A percentile compares a stretch with the other conserved stretches of the same genome.
These are phyloP conservation scores for Moricandia arvensis DNA, from an alignment of 345 rosid genomes.

Conservation along the genomic window DNA sequence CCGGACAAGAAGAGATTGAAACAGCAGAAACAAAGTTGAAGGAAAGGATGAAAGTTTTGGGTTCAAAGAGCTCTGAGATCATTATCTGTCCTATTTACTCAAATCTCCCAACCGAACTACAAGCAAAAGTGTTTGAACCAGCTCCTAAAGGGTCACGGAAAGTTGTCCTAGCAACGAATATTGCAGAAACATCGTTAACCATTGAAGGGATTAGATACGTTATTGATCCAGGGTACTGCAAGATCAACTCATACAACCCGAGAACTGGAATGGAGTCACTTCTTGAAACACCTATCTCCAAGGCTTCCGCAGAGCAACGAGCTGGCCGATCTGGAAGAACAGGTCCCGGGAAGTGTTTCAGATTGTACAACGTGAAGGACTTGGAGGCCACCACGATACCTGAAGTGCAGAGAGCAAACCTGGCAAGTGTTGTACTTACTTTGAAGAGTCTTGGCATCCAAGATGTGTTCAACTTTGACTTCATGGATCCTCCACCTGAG, in stretches of 20 bases:
- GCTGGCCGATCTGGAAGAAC: conserved; percentile 96
- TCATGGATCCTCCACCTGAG: conserved; percentile 93
- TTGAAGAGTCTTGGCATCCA: conserved; percentile 92
- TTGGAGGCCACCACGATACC: conserved; percentile 87
- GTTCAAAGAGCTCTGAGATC: conserved; percentile 78
- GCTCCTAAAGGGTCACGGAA: conserved; percentile 90
- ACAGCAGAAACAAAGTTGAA: conserved; percentile 76
- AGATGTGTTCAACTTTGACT: conserved; percentile 79
- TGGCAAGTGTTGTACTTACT: conserved; percentile 83
- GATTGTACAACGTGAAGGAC: conserved; percentile 72
- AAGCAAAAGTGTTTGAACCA: conserved; percentile 87
- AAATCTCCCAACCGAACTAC: conserved; percentile 86
- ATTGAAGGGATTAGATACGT: conserved; percentile 89
- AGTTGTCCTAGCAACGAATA: conserved; percentile 92
- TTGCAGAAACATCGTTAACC: conserved; percentile 91
- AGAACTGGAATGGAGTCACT: conserved; percentile 94
- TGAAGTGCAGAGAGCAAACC: conserved; percentile 89
- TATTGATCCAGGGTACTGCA: conserved; percentile 84
- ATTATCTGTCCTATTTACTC: conserved; percentile 92
- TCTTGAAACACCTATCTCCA: conserved; percentile 78
- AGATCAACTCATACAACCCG: conserved; percentile 88
- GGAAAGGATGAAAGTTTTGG: conserved; percentile 65
- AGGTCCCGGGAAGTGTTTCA: conserved; percentile 91
- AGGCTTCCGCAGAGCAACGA: conserved; percentile 94
- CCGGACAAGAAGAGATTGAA: conserved; percentile 99